These are phyloP conservation scores for Fusarium nisikadoi DNA, from an alignment of 2,329 filamentous ascomycete species.

Conservation along the genomic window DNA sequence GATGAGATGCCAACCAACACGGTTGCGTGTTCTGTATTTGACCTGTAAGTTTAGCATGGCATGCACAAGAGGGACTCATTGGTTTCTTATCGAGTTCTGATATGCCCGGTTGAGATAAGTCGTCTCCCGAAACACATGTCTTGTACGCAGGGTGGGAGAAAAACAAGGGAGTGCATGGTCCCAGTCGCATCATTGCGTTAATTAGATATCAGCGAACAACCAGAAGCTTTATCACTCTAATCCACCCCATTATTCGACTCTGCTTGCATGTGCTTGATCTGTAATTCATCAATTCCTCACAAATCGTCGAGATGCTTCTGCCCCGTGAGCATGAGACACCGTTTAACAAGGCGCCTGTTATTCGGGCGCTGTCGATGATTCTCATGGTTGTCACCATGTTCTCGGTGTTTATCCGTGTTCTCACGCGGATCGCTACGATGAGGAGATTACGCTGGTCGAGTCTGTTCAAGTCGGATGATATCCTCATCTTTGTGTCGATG, in stretches of 20 bases:
- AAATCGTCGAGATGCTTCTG: constrained; percentile 4
- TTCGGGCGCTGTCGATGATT: constrained; percentile 16
- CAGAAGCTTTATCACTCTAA: constrained; percentile 9
- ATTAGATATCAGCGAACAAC: background rate
- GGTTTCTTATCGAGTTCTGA: background rate
- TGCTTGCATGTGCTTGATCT: background rate
- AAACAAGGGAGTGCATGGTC: background rate
- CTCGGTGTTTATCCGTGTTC: constrained; percentile 4
- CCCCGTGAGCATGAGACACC: constrained; percentile 22
- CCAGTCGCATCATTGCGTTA: background rate
- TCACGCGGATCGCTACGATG: background rate
- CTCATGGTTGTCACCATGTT: constrained; percentile 8
- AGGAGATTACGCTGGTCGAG: background rate
- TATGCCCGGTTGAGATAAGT: background rate
- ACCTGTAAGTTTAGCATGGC: background rate
- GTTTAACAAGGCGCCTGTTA: constrained; percentile 15
- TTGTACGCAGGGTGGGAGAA: background rate
- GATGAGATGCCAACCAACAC: background rate
- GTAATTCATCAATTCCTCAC: background rate
- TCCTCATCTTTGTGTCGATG: constrained; percentile 8
- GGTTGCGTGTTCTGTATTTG: background rate
- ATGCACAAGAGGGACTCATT: background rate
- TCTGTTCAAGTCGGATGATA: background rate
- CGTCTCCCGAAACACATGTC: background rate
- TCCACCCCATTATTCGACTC: background rate